Percentiles rank a stretch among this genome's conserved stretches.
Conservation (phyloP, 2,329 filamentous ascomycete genomes). For the Sphaerulina musiva region DNA sequence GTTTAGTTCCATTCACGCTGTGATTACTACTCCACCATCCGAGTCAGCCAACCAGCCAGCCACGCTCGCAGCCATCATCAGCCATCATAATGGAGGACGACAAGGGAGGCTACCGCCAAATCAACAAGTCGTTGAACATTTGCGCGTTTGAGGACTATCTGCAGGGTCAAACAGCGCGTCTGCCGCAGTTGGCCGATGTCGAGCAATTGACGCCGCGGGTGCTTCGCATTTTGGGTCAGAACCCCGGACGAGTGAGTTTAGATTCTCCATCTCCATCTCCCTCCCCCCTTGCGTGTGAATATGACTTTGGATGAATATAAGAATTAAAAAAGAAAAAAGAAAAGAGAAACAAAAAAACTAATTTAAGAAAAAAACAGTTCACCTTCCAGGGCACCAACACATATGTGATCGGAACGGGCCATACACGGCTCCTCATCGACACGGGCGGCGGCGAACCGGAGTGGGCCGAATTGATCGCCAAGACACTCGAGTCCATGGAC, state of each 20-base stretch:
- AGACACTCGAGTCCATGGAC: slow-evolving; percentile 26
- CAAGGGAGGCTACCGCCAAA: slow-evolving; percentile 24
- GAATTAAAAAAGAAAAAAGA: no score
- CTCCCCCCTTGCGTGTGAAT: no score
- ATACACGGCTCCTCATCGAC: slow-evolving; percentile 34
- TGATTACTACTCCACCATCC: no score
- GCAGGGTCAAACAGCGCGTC: slow-evolving; percentile 13
- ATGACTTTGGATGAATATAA: no score
- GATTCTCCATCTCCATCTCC: no score
- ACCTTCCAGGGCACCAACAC: slow-evolving; percentile 40
- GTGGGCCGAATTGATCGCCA: slow-evolving; percentile 34
- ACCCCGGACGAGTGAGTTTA: slow-evolving; percentile 19
- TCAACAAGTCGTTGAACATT: slow-evolving; percentile 25
- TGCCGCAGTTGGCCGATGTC: slow-evolving; percentile 19
- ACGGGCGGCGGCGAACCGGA: slow-evolving; percentile 32
- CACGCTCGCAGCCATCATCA: no score
- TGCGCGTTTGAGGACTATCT: slow-evolving; percentile 23
- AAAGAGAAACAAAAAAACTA: no score
- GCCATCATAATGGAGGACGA: slow-evolving; percentile 13
- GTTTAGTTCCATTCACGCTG: no score
- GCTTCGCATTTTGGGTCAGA: slow-evolving; percentile 23
- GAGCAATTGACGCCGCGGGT: slow-evolving; percentile 23
- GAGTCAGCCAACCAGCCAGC: no score
- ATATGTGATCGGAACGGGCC: slow-evolving; percentile 37
- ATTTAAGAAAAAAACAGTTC: slow-evolving; percentile 17